Evolutionary conservation across 768 basidiomycete genomes (phyloP).

Genomic region (Boletus edulis): DNA sequence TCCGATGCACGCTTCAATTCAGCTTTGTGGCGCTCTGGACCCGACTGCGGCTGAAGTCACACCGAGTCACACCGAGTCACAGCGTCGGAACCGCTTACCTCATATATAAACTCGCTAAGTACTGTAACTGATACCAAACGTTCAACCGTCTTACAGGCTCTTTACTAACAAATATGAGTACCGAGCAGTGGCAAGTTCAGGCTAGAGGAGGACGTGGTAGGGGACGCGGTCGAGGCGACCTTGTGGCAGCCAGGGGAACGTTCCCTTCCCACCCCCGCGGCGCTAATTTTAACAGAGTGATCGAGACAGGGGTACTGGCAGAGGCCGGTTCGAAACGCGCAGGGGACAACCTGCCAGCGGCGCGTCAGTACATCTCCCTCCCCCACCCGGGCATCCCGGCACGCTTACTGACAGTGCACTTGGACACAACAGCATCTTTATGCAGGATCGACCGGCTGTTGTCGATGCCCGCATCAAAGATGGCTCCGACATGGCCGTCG

Average conservation of each 20-base stretch:
- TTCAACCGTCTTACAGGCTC: too few relatives aligned
- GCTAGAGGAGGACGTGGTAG: slow-evolving; percentile 21
- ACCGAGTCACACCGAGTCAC: too few relatives aligned
- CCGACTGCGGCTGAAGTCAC: too few relatives aligned
- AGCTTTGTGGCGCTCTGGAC: too few relatives aligned
- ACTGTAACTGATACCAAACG: too few relatives aligned
- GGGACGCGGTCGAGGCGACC: background rate
- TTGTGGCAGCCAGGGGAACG: background rate
- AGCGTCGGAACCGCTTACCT: too few relatives aligned
- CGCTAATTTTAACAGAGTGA: background rate
- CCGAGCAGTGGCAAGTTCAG: slow-evolving; percentile 15
- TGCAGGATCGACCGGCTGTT: slow-evolving; percentile 36
- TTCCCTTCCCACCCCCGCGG: background rate
- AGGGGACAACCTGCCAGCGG: slow-evolving; percentile 18
- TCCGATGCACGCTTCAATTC: too few relatives aligned
- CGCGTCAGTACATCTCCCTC: slow-evolving; percentile 13
- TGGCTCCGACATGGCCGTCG: slow-evolving; percentile 36
- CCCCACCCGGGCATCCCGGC: background rate
- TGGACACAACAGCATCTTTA: slow-evolving; percentile 27
- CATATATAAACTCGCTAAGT: too few relatives aligned
- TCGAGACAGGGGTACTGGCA: background rate
- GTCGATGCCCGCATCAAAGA: slow-evolving; percentile 53
- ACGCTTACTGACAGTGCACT: background rate
- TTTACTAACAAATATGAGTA: slow-evolving; percentile 4
- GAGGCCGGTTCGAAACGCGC: slow-evolving; percentile 12